A percentile compares a stretch with the other conserved stretches of the same genome.
These are phyloP conservation scores for Arthrobotrys musiformis DNA, from an alignment of 2,329 filamentous ascomycete species.

Conservation along the genomic window DNA sequence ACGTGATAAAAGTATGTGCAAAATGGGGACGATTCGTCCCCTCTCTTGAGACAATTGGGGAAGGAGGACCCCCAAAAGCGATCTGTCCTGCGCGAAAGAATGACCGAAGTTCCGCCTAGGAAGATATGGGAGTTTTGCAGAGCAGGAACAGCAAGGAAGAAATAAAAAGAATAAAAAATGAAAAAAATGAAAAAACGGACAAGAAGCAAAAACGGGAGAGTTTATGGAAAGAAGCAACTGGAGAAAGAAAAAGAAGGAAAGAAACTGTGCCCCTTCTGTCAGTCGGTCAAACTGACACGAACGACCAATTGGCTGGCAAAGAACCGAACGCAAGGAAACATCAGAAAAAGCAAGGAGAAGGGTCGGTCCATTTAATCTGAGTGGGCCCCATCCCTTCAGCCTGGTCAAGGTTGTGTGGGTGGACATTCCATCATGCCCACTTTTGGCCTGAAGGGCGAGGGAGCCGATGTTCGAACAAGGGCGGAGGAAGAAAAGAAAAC, in stretches of 20 bases:
- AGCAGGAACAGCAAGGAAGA: constrained; percentile 25
- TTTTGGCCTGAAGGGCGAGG: constrained; percentile 50
- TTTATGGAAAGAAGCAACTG: neutral
- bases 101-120: constrained; percentile 47
- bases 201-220: constrained; percentile 26
- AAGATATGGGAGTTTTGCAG: neutral
- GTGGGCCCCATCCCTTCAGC: constrained; percentile 45
- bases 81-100: constrained; percentile 49
- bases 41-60: constrained; percentile 46
- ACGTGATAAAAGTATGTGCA: constrained; percentile 5
- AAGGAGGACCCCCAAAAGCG: constrained; percentile 44
- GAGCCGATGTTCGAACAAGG: constrained; percentile 55
- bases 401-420: constrained; percentile 34
- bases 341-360: constrained; percentile 30
- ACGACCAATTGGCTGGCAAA: constrained; percentile 50
- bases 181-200: constrained; percentile 33
- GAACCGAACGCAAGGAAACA: constrained; percentile 44
- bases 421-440: constrained; percentile 53
- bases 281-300: constrained; percentile 32
- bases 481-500: constrained; percentile 38
- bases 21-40: too few species aligned
- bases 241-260: neutral
- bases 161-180: constrained; percentile 32
- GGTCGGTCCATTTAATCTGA: constrained; percentile 50
- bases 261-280: constrained; percentile 44